A percentile compares a stretch with the other conserved stretches of the same genome.
Conservation (phyloP, 495 filamentous ascomycete genomes). For the Massariosphaeria phaeospora region DNA sequence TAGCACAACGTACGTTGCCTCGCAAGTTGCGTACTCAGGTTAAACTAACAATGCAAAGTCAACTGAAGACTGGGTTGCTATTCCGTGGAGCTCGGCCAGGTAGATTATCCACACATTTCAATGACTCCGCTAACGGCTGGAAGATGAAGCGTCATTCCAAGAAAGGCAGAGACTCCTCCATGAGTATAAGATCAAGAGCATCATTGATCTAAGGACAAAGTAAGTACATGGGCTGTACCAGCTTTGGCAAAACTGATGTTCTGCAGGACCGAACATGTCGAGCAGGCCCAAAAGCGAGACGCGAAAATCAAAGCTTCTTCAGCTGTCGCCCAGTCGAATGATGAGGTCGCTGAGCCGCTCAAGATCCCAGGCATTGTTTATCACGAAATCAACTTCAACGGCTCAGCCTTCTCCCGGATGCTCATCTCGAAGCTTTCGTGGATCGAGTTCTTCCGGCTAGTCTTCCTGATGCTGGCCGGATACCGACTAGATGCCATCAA, state of each 20-base stretch:
- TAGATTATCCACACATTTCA: too few species aligned
- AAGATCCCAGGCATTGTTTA: slow-evolving; percentile 59
- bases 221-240: slow-evolving; percentile 42
- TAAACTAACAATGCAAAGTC: slow-evolving; percentile 37
- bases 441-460: slow-evolving; percentile 56
- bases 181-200: slow-evolving; percentile 59
- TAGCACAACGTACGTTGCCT: slow-evolving; percentile 46
- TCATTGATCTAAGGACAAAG: slow-evolving; percentile 76
- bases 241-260: not conserved
- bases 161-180: slow-evolving; percentile 58
- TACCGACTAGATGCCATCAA: slow-evolving; percentile 62
- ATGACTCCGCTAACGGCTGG: too few species aligned
- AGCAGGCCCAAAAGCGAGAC: slow-evolving; percentile 61
- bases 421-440: slow-evolving; percentile 65
- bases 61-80: slow-evolving; percentile 63
- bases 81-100: slow-evolving; percentile 70
- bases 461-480: slow-evolving; percentile 57
- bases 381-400: slow-evolving; percentile 64
- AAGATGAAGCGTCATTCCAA: slow-evolving; percentile 63
- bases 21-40: not conserved
- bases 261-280: slow-evolving; percentile 64
- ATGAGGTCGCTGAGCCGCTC: slow-evolving; percentile 44
- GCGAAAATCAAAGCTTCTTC: slow-evolving; percentile 41
- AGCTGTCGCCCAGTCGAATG: slow-evolving; percentile 42
- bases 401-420: slow-evolving; percentile 62